Evolutionary conservation across 805 yeast genomes (phyloP).

Genomic region (Yamadazyma sp.): DNA sequence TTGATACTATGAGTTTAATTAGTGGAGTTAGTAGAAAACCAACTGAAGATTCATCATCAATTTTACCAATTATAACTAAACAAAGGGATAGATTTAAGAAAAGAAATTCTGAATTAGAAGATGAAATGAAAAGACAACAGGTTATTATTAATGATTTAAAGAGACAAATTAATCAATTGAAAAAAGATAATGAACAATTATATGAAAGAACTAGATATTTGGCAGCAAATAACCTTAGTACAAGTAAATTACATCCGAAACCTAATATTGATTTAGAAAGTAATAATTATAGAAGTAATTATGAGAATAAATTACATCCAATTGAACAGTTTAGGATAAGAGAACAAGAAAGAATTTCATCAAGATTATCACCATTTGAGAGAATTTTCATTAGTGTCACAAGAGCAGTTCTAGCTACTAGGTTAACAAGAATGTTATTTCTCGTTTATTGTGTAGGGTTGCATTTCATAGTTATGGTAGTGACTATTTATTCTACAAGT

Average conservation of each 20-base stretch:
- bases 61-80: slow-evolving; percentile 84
- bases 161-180: slow-evolving; percentile 59
- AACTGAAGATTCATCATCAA: slow-evolving; percentile 26
- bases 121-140: slow-evolving; percentile 63
- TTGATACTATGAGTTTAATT: slow-evolving; percentile 65
- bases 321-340: slow-evolving; percentile 75
- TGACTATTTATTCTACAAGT: slow-evolving; percentile 54
- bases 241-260: slow-evolving; percentile 24
- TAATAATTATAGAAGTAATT: slow-evolving; percentile 52
- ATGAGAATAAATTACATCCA: slow-evolving; percentile 79
- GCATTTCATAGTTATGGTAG: slow-evolving; percentile 68
- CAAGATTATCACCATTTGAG: slow-evolving; percentile 74
- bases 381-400: slow-evolving; percentile 72
- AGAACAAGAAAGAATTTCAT: slow-evolving; percentile 72
- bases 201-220: slow-evolving; percentile 74
- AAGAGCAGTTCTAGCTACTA: slow-evolving; percentile 70
- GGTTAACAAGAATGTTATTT: slow-evolving; percentile 68
- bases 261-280: slow-evolving; percentile 51
- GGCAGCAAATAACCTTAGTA: slow-evolving; percentile 42
- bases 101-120: slow-evolving; percentile 81
- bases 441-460: slow-evolving; percentile 70
- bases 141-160: slow-evolving; percentile 56
- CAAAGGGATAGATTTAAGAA: slow-evolving; percentile 91
- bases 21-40: slow-evolving; percentile 43
- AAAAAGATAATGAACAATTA: slow-evolving; percentile 71